Base-by-base conservation (phyloP, 495 filamentous ascomycete species). In the Penicillium subrubescens region DNA sequence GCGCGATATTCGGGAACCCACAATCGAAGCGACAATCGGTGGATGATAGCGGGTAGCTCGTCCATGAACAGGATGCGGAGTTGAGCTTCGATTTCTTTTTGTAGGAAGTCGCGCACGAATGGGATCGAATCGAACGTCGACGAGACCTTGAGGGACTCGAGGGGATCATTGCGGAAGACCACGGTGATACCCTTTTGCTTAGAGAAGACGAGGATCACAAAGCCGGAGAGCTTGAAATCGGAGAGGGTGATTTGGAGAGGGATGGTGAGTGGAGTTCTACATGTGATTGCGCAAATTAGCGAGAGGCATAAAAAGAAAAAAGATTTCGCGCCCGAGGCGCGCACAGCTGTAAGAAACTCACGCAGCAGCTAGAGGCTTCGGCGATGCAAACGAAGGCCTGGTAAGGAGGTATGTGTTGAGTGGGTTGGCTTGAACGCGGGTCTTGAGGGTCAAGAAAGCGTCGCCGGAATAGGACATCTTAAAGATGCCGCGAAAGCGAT, bases 91-190 rank as follows among this genome's bases (percentile, higher is more conserved):
- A 99, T 99, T 61, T 94, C 96, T 71, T 91, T 93, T 71, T 99
- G 95, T 52, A 99, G 82, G 76, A 97, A 99, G 72, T 98, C 94
- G 60, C 94, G 89, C 59, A 99, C 94, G 68, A 98, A 99, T 11
- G 94, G 94, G 69, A 99, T 99, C 12, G 95, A 97, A 79, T 99
- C 95, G 75, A 98, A 99, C 29, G 95, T 99, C 61, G 93, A 97
- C 3, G 95, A 97, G 64, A 99, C 95, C 81, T 97, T 98, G 65
- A 99, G 88, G 15, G 93, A 97, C 70, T 99, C 95, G 58, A 99
- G 87, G 2, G 95, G 95, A 76, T 99, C 95, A 83, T 99, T 98
- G 66, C 95, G 90, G 69, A 99, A 99, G 6, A 99, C 95, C 39
- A 99, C 82, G 0, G 95, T 99, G 52, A 99, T 84, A 8, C 95